Base-by-base conservation (phyloP, 164 flowering plant species). In the Cinnamomum micranthum region DNA sequence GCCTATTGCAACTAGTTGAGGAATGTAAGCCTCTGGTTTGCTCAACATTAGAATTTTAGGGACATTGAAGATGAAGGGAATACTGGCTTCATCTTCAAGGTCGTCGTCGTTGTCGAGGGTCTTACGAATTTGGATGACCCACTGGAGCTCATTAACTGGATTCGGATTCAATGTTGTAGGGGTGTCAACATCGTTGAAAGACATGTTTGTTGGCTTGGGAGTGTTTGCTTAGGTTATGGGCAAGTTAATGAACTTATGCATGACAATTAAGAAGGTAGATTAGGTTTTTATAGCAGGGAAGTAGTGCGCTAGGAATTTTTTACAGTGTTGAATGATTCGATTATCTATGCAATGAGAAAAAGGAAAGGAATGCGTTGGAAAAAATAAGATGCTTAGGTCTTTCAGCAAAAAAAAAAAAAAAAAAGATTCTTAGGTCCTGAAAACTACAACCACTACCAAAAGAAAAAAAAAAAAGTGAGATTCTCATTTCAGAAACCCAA, bases 1-100 rank as follows among this genome's bases (percentile, higher is more conserved):
- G 41, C 76, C 76, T 9, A 74, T 15, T 27, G 71, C 33, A 6
- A 74, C 47, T 31, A 50, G 62, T 65, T 74, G 76, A 19, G 76
- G 76, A 14, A 28, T 74, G 63, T 25, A 74, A 62, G 76, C 76
- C 15, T 74, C 76, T 19, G 71, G 76, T 17, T 74, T 74, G 47
- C 35, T 74, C 7, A 22, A 6, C 15, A 55, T 22, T 24, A 74
- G 76, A 13, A 28, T 19, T 52, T 65, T 51, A 14, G 76, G 76
- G 22, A 67, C 70, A 27, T 51, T 74, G 70, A 67, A 74, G 64
- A 74, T 67, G 47, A 23, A 65, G 47, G 65, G 74, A 14, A 51
- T 28, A 25, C 41, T 17, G 12, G 47, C 19, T 6, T 65, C 69
- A 3, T 74, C 71, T 17, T 50, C 50, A 14, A n/a, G 22, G 9